Evolutionary conservation across 345 rosid genomes (phyloP).

Genomic region (Eucalyptus decipiens): DNA sequence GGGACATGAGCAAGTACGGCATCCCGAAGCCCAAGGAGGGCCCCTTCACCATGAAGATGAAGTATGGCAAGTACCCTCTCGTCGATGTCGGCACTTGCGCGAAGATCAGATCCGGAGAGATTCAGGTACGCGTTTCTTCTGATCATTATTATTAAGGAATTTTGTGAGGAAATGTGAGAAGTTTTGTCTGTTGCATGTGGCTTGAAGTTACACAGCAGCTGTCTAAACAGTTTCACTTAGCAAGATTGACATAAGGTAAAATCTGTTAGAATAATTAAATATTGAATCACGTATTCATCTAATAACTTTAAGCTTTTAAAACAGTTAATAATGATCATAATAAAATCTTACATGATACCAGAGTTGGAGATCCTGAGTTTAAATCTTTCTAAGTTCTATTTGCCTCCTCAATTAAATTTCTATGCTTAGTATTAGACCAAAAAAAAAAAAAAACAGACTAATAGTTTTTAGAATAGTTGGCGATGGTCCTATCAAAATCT

Average conservation of each 20-base stretch:
- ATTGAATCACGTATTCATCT: fast-evolving
- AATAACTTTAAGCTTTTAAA: fast-evolving
- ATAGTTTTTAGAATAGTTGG: fast-evolving
- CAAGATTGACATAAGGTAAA: background rate
- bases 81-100: conserved; percentile 32
- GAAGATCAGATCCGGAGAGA: conserved; percentile 27
- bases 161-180: background rate
- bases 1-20: conserved; percentile 33
- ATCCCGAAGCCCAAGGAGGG: conserved; percentile 7
- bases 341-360: fast-evolving
- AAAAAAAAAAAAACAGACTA: too few relatives aligned
- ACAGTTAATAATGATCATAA: fast-evolving
- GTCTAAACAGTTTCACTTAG: background rate
- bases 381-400: fast-evolving
- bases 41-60: conserved; percentile 18
- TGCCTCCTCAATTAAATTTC: fast-evolving
- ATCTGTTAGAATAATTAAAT: fast-evolving
- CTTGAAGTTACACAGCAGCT: background rate
- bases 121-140: conserved; percentile 13
- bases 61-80: conserved; percentile 39
- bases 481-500: fast-evolving
- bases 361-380: fast-evolving
- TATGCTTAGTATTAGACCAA: fast-evolving
- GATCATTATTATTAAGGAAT: background rate
- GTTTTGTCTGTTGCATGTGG: background rate